These are phyloP conservation scores for Chenopodium album DNA, from an alignment of 148 eudicot species.

Conservation along the genomic window DNA sequence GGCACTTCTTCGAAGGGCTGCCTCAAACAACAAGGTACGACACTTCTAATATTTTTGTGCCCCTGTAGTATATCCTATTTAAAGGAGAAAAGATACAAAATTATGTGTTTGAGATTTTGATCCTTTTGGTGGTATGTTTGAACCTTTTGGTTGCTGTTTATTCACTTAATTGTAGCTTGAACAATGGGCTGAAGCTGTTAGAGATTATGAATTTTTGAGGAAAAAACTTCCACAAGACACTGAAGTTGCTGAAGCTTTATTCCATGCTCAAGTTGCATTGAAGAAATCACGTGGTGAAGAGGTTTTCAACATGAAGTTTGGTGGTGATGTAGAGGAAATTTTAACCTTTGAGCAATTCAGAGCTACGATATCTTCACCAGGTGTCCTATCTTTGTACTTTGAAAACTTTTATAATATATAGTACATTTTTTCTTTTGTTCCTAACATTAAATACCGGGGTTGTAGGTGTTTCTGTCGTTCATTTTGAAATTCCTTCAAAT, in stretches of 20 bases:
- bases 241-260: conserved; percentile 79
- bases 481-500: conserved; percentile 45
- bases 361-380: conserved; percentile 64
- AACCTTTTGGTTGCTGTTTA: conserved; percentile 17
- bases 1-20: conserved; percentile 90
- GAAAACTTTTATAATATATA: neutral
- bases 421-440: neutral
- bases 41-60: neutral
- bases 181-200: conserved; percentile 77
- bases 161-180: conserved; percentile 54
- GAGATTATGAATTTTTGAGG: conserved; percentile 79
- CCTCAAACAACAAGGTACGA: conserved; percentile 71
- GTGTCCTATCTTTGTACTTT: conserved; percentile 26
- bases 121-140: neutral
- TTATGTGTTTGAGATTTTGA: no score
- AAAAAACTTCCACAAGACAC: conserved; percentile 63
- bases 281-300: conserved; percentile 82
- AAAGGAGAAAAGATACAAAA: no score
- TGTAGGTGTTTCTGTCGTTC: conserved; percentile 74
- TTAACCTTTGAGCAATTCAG: conserved; percentile 65
- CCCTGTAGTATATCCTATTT: neutral
- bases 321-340: conserved; percentile 70
- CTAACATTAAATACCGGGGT: conserved; percentile 7
- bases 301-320: conserved; percentile 71
- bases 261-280: conserved; percentile 80